These are phyloP conservation scores for Cenchrus fungigraminus DNA, from an alignment of 176 grass and related monocot species.

Conservation along the genomic window DNA sequence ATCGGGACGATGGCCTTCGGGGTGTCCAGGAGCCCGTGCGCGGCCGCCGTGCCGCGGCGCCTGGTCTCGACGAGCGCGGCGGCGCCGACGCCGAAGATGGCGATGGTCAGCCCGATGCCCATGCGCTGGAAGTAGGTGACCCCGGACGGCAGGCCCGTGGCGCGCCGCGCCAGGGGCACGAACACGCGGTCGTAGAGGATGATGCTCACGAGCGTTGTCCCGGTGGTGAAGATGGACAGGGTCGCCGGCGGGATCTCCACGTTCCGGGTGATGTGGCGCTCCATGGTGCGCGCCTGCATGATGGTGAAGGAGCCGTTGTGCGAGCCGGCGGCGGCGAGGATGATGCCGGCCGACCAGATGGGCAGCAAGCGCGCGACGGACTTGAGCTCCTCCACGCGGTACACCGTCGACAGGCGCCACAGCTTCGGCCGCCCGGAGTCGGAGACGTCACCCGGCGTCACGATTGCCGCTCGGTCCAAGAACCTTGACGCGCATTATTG, in stretches of 20 bases:
- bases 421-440: slow-evolving; percentile 35
- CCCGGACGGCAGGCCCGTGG: slow-evolving; percentile 52
- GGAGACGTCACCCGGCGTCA: slow-evolving; percentile 39
- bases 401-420: slow-evolving; percentile 64
- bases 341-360: slow-evolving; percentile 62
- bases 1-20: slow-evolving; percentile 34
- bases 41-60: slow-evolving; percentile 42
- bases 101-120: slow-evolving; percentile 60
- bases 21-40: slow-evolving; percentile 49
- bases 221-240: slow-evolving; percentile 54
- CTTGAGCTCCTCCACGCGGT: slow-evolving; percentile 79
- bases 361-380: slow-evolving; percentile 67
- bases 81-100: slow-evolving; percentile 42
- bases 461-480: slow-evolving; percentile 50
- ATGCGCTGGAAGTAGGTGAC: slow-evolving; percentile 78
- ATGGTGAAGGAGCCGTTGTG: slow-evolving; percentile 56
- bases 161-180: slow-evolving; percentile 55
- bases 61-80: slow-evolving; percentile 68
- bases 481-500: slow-evolving; percentile 27
- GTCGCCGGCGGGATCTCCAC: slow-evolving; percentile 67
- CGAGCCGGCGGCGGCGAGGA: slow-evolving; percentile 32
- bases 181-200: slow-evolving; percentile 65
- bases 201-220: slow-evolving; percentile 43
- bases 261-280: slow-evolving; percentile 47
- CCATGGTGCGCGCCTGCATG: slow-evolving; percentile 71